These are phyloP conservation scores for Raphanus hybrid DNA, from an alignment of 441 rosid genomes.

Conservation along the genomic window DNA sequence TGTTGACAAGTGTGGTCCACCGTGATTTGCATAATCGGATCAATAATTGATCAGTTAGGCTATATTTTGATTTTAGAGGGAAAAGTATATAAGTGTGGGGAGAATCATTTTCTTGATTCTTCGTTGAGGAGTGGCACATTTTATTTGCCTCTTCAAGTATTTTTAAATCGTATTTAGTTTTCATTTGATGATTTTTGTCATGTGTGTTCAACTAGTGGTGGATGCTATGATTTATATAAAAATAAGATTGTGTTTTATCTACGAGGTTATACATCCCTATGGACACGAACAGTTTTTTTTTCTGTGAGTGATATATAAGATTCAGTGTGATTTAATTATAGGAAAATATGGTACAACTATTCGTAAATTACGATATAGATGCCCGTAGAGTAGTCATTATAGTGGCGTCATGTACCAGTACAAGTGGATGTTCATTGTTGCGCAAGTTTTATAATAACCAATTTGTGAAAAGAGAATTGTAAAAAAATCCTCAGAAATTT, in stretches of 20 bases:
- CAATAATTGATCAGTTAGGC: conserved; percentile 39
- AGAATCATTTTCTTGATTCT: conserved; percentile 29
- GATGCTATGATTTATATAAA: conserved; percentile 13
- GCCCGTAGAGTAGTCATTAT: background rate
- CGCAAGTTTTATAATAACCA: background rate
- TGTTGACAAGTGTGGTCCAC: conserved; percentile 48
- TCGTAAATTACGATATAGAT: background rate
- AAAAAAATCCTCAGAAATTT: background rate
- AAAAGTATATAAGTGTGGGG: conserved; percentile 23
- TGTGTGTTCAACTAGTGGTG: conserved; percentile 20
- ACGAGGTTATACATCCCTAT: conserved; percentile 1
- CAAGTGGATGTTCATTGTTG: background rate
- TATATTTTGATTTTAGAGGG: conserved; percentile 13
- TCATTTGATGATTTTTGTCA: conserved; percentile 23
- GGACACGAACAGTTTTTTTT: background rate
- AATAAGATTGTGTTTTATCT: conserved; percentile 8
- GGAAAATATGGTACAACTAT: background rate
- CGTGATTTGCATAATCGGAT: conserved; percentile 24
- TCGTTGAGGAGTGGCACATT: conserved; percentile 36
- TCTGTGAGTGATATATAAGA: background rate
- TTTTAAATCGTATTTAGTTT: conserved; percentile 12
- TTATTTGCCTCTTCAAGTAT: conserved; percentile 33
- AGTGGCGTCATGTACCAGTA: background rate
- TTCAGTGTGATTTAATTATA: background rate
- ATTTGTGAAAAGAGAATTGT: background rate